Evolutionary conservation across 805 yeast species (phyloP).

Genomic region (Metschnikowia anglica): DNA sequence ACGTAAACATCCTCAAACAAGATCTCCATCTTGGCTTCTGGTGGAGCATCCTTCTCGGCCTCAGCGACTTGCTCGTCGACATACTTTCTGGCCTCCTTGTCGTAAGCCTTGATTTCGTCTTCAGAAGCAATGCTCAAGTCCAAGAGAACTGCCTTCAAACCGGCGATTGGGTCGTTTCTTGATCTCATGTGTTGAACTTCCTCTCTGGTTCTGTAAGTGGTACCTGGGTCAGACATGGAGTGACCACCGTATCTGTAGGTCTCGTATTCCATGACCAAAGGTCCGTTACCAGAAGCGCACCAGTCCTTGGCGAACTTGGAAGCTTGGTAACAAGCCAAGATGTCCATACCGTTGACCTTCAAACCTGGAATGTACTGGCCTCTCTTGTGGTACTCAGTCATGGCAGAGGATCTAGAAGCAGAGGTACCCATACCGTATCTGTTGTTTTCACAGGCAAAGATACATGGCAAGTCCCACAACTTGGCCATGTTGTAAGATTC

Average conservation of each 20-base stretch:
- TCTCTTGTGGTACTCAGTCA: slow-evolving; percentile 96
- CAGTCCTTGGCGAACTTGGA: slow-evolving; percentile 97
- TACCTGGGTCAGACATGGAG: slow-evolving; percentile 99
- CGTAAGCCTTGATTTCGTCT: slow-evolving; percentile 90
- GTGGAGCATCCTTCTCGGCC: slow-evolving; percentile 93
- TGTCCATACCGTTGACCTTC: slow-evolving; percentile 98
- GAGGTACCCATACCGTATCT: slow-evolving; percentile 99
- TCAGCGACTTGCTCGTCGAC: slow-evolving; percentile 92
- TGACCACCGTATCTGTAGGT: slow-evolving; percentile 99
- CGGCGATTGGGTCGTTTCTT: slow-evolving; percentile 95
- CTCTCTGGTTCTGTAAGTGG: slow-evolving; percentile 99
- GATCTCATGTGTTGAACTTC: slow-evolving; percentile 99
- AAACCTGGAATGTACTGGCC: slow-evolving; percentile 99
- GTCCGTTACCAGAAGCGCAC: slow-evolving; percentile 92
- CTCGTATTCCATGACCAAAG: slow-evolving; percentile 93
- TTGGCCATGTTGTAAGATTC: slow-evolving; percentile 99
- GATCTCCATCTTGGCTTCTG: slow-evolving; percentile 92
- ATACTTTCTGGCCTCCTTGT: slow-evolving; percentile 92
- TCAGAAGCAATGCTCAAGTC: slow-evolving; percentile 87
- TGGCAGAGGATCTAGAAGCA: slow-evolving; percentile 94
- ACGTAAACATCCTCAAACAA: slow-evolving; percentile 96
- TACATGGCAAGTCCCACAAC: slow-evolving; percentile 93
- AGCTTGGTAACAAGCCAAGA: slow-evolving; percentile 91
- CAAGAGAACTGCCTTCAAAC: slow-evolving; percentile 81
- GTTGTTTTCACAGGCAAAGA: slow-evolving; percentile 97